Evolutionary conservation across 495 filamentous ascomycete genomes (phyloP).

Genomic region (Aspergillus ellipticus): DNA sequence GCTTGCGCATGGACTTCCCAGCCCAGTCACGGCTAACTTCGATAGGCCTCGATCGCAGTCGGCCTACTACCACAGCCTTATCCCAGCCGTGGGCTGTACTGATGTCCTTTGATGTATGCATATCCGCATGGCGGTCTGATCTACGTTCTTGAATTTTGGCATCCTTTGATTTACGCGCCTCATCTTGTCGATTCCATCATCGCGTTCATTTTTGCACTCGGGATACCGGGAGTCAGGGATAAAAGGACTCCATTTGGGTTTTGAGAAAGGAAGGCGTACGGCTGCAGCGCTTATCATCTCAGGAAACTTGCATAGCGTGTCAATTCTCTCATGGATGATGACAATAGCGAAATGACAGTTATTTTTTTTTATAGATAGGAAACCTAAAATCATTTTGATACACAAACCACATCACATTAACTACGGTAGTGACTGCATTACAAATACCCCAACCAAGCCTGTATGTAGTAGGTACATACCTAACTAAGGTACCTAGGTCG

Average conservation of each 20-base stretch:
- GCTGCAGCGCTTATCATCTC: background rate
- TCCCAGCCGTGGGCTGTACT: background rate
- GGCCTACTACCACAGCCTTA: background rate
- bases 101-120: background rate
- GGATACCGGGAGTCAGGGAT: background rate
- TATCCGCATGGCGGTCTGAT: background rate
- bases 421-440: too few relatives aligned
- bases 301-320: constrained; percentile 8
- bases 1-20: background rate
- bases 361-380: background rate
- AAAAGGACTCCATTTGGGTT: background rate
- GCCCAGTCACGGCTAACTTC: background rate
- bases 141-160: constrained; percentile 3
- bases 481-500: too few relatives aligned
- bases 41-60: background rate
- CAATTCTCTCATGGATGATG: constrained; percentile 8
- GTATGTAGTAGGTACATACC: too few relatives aligned
- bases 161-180: background rate
- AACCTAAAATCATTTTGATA: background rate
- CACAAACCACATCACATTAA: background rate
- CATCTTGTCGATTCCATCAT: background rate
- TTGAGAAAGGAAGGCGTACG: constrained; percentile 9
- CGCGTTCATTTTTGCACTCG: background rate
- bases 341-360: background rate
- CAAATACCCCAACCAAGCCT: too few relatives aligned